A percentile compares a stretch with the other conserved stretches of the same genome.
Conservation (phyloP, 2,329 filamentous ascomycete genomes). For the Fusarium sp. region DNA sequence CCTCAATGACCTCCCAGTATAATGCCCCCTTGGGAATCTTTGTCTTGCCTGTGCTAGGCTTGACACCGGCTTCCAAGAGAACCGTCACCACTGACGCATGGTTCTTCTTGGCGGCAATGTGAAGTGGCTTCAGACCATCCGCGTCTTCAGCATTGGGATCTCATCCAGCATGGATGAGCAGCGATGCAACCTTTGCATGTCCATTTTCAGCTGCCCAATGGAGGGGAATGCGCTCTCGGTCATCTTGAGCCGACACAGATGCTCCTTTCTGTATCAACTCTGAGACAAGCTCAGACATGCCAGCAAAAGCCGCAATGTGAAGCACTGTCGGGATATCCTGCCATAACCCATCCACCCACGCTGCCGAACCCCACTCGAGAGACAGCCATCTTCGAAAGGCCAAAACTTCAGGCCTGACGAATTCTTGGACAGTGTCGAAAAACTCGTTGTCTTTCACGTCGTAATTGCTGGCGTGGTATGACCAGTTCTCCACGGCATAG, state of each 20-base stretch:
- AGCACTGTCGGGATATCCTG: conserved; percentile 30
- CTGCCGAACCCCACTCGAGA: conserved; percentile 26
- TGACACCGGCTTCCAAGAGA: conserved; percentile 26
- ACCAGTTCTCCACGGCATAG: conserved; percentile 39
- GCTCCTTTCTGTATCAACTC: conserved; percentile 11
- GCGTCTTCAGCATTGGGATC: conserved; percentile 21
- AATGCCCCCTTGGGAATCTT: conserved; percentile 4
- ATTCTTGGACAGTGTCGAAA: conserved; percentile 5
- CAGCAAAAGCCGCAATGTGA: conserved; percentile 36
- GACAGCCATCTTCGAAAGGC: conserved; percentile 34
- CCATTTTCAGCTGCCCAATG: conserved; percentile 41
- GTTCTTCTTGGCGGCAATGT: conserved; percentile 31
- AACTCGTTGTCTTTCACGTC: conserved; percentile 29
- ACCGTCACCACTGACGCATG: conserved; percentile 1
- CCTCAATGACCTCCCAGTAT: background rate
- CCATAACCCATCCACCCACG: background rate
- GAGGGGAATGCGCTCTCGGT: conserved; percentile 27
- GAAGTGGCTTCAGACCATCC: conserved; percentile 32
- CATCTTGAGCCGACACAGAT: conserved; percentile 10
- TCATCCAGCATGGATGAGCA: conserved; percentile 25
- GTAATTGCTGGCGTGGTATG: conserved; percentile 36
- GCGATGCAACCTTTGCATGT: conserved; percentile 12
- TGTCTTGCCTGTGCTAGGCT: conserved; percentile 24
- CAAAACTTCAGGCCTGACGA: conserved; percentile 10
- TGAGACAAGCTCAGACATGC: conserved; percentile 21